These are phyloP conservation scores for Prunella vulgaris DNA, from an alignment of 257 asterid genomes.

Conservation along the genomic window DNA sequence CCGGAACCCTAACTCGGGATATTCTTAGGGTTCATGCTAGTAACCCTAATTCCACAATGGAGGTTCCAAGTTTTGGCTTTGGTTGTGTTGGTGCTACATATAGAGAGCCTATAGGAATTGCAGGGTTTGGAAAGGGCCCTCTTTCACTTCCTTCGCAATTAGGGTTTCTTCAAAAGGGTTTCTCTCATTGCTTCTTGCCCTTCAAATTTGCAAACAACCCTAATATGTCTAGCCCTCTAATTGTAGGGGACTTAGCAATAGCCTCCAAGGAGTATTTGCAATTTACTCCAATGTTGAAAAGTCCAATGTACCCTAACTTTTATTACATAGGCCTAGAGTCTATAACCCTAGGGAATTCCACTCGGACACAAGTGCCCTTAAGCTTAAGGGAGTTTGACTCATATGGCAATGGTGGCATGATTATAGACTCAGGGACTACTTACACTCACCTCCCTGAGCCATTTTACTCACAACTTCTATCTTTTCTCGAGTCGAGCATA, in stretches of 20 bases:
- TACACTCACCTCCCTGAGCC: constrained; percentile 66
- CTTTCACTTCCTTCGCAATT: constrained; percentile 72
- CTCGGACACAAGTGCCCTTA: constrained; percentile 30
- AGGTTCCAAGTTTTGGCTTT: constrained; percentile 43
- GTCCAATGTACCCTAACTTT: constrained; percentile 54
- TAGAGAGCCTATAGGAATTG: constrained; percentile 70
- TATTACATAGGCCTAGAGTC: constrained; percentile 63
- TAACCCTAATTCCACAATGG: constrained; percentile 34
- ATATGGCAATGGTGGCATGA: constrained; percentile 61
- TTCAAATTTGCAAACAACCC: constrained; percentile 66
- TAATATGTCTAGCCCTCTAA: constrained; percentile 59
- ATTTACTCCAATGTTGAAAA: constrained; percentile 63
- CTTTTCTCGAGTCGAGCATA: constrained; percentile 32
- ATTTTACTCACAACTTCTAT: constrained; percentile 45
- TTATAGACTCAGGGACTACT: constrained; percentile 74
- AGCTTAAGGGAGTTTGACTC: constrained; percentile 52
- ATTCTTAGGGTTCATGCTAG: constrained; percentile 40
- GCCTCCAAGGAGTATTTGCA: constrained; percentile 52
- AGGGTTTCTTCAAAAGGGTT: constrained; percentile 64
- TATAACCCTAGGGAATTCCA: constrained; percentile 36
- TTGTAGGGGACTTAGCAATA: constrained; percentile 60
- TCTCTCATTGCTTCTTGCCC: constrained; percentile 75
- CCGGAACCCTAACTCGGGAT: constrained; percentile 58
- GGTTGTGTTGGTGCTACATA: constrained; percentile 61
- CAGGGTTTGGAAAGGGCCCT: constrained; percentile 68